These are phyloP conservation scores for Aphanomyces cochlioides DNA, from an alignment of 352 stramenopile genomes.

Conservation along the genomic window DNA sequence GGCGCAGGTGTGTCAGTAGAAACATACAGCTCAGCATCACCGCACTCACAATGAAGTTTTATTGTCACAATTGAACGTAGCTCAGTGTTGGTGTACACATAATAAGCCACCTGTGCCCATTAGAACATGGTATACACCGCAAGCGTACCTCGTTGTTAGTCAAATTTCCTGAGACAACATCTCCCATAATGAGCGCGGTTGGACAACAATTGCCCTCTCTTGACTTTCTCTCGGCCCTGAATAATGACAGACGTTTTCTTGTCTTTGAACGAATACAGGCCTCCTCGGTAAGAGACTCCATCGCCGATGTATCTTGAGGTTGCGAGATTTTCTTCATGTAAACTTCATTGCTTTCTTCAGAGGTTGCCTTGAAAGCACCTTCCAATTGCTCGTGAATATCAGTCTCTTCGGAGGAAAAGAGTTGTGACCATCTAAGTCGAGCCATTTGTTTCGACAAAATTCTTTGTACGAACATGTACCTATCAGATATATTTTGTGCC, in stretches of 20 bases:
- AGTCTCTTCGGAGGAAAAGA: slow-evolving; percentile 14
- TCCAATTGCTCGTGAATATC: slow-evolving; percentile 5
- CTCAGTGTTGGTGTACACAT: slow-evolving; percentile 10
- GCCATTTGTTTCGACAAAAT: not conserved
- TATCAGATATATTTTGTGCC: slow-evolving; percentile 8
- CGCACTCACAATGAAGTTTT: not conserved
- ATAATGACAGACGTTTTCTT: not conserved
- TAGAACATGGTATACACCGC: not conserved
- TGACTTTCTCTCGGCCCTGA: slow-evolving; percentile 9
- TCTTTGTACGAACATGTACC: slow-evolving; percentile 2
- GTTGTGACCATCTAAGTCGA: not conserved
- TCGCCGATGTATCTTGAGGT: not conserved
- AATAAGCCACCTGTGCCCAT: slow-evolving; percentile 7
- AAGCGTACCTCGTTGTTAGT: not conserved
- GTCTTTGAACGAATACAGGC: slow-evolving; percentile 1
- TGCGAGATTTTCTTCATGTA: not conserved
- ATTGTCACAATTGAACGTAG: slow-evolving; percentile 13
- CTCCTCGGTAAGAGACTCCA: not conserved
- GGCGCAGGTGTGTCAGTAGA: slow-evolving; percentile 15
- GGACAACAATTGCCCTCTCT: not conserved
- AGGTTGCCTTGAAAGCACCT: not conserved
- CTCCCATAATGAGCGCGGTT: not conserved
- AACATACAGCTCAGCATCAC: slow-evolving; percentile 16
- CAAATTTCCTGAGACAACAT: not conserved
- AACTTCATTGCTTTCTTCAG: not conserved